Conservation (phyloP, 1,284 basidiomycete species). For the Ganoderma resinaceum region DNA sequence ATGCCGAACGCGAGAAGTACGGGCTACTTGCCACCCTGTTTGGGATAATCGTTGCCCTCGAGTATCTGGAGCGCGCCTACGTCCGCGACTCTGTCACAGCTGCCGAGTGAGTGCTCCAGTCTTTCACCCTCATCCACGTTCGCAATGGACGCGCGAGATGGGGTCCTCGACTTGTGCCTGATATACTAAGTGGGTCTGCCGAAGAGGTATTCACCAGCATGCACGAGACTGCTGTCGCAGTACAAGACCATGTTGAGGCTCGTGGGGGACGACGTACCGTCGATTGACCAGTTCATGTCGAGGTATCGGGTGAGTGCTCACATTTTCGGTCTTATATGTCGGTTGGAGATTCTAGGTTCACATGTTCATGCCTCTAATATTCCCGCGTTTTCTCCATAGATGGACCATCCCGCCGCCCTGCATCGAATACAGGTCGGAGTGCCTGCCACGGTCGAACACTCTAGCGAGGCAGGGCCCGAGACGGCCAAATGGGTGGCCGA, state of each 20-base stretch:
- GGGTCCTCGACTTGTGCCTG: no score
- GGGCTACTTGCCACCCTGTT: slow-evolving; percentile 92
- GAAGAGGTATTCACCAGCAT: slow-evolving; percentile 95
- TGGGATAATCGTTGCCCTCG: slow-evolving; percentile 89
- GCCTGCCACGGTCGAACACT: slow-evolving; percentile 96
- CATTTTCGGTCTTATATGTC: not conserved
- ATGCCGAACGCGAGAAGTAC: slow-evolving; percentile 89
- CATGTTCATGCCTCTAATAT: no score
- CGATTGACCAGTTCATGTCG: slow-evolving; percentile 91
- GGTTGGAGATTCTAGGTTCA: no score
- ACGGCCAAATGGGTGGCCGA: slow-evolving; percentile 98
- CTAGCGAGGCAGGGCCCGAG: slow-evolving; percentile 81
- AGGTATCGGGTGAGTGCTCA: slow-evolving; percentile 73
- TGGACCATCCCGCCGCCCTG: slow-evolving; percentile 94
- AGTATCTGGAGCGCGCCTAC: slow-evolving; percentile 96
- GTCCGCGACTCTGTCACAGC: slow-evolving; percentile 92
- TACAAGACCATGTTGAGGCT: slow-evolving; percentile 98
- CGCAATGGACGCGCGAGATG: not conserved
- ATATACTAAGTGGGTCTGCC: slow-evolving; percentile 35
- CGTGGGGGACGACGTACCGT: slow-evolving; percentile 84
- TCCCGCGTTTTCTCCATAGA: slow-evolving; percentile 60
- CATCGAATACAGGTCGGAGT: slow-evolving; percentile 93
- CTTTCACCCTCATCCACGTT: not conserved
- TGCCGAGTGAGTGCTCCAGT: slow-evolving; percentile 76
- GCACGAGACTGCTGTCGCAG: slow-evolving; percentile 90